These are phyloP conservation scores for Euphorbia lathyris DNA, from an alignment of 345 rosid species.

Conservation along the genomic window DNA sequence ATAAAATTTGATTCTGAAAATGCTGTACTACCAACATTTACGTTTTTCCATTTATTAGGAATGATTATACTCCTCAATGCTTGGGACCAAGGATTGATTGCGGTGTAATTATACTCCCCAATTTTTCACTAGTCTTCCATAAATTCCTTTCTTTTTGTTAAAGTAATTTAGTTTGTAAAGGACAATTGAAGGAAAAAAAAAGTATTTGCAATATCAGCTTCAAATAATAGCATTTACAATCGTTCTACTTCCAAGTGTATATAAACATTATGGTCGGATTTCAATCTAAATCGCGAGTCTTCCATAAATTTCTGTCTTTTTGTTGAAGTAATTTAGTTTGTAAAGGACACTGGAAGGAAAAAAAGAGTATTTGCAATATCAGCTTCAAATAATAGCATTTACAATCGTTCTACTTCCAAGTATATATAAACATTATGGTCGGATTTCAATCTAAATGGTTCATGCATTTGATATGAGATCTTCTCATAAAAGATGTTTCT, in stretches of 20 bases:
- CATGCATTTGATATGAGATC: neutral
- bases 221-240: neutral
- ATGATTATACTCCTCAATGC: neutral
- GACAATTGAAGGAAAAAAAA: neutral
- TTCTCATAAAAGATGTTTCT: neutral
- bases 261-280: neutral
- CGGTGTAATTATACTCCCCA: neutral
- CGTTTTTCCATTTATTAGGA: neutral
- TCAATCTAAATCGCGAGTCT: neutral
- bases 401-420: too few relatives aligned
- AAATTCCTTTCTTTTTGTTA: neutral
- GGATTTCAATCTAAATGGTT: neutral
- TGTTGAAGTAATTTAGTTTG: neutral
- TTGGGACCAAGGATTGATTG: neutral
- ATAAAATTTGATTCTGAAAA: neutral
- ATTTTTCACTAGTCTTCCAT: neutral
- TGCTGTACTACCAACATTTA: neutral
- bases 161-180: neutral
- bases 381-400: neutral
- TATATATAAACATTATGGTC: neutral
- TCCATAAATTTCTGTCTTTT: neutral
- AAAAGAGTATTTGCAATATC: neutral
- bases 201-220: neutral
- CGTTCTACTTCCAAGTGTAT: neutral
- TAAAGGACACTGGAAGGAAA: neutral